These are phyloP conservation scores for Fusarium sp. DNA, from an alignment of 2,329 filamentous ascomycete species.

Conservation along the genomic window DNA sequence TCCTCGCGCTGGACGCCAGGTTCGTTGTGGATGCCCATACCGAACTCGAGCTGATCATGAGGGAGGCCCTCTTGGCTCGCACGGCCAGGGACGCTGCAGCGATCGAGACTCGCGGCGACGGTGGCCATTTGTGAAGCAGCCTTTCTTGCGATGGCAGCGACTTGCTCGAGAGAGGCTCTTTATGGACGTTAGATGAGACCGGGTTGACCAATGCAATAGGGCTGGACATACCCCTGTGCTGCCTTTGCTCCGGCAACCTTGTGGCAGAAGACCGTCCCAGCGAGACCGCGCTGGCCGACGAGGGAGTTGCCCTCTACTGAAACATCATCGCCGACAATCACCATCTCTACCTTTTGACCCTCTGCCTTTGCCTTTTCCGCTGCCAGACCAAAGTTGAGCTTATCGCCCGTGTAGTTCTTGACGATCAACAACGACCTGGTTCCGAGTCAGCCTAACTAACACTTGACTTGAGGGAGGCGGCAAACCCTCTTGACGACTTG, in stretches of 20 bases:
- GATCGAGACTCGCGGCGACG: slow-evolving; percentile 42
- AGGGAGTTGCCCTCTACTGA: slow-evolving; percentile 41
- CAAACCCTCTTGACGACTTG: slow-evolving; percentile 37
- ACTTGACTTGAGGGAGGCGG: accelerated
- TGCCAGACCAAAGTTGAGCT: slow-evolving; percentile 46
- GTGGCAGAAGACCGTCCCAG: slow-evolving; percentile 42
- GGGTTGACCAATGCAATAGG: background rate
- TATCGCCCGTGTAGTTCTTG: slow-evolving; percentile 46
- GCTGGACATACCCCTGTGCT: slow-evolving; percentile 32
- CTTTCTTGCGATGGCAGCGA: slow-evolving; percentile 30
- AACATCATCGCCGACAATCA: slow-evolving; percentile 42
- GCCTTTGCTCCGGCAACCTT: slow-evolving; percentile 43
- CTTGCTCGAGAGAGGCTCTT: slow-evolving; percentile 35
- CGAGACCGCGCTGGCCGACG: slow-evolving; percentile 42
- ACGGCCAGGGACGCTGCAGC: slow-evolving; percentile 40
- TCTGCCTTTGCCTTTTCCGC: slow-evolving; percentile 47
- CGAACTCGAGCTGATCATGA: slow-evolving; percentile 38
- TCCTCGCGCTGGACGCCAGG: slow-evolving; percentile 41
- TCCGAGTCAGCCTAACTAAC: slow-evolving; percentile 1
- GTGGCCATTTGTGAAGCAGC: slow-evolving; percentile 43
- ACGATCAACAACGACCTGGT: slow-evolving; percentile 40
- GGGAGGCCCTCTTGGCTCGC: slow-evolving; percentile 37
- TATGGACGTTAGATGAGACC: slow-evolving; percentile 9
- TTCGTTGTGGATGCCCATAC: slow-evolving; percentile 46
- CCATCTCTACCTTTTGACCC: slow-evolving; percentile 40